Evolutionary conservation across 2,329 filamentous ascomycete species (phyloP).

Genomic region (Hypoxylon sp.): DNA sequence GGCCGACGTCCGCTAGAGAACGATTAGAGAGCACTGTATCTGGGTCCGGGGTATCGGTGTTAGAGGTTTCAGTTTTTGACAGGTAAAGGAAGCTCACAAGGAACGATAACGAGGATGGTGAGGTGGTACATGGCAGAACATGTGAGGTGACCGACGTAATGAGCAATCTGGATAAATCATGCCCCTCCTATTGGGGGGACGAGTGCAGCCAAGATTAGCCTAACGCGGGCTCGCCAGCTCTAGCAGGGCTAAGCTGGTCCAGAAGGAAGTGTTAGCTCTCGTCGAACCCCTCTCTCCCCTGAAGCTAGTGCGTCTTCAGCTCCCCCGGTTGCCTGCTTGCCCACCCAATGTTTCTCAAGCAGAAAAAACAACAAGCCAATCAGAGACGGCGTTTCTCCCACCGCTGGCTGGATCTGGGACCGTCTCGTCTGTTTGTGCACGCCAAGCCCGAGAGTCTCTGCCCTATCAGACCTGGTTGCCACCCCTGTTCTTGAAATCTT

Average conservation of each 20-base stretch:
- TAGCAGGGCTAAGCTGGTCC: no score
- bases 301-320: conserved; percentile 24
- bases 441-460: conserved; percentile 5
- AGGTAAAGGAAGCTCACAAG: conserved; percentile 11
- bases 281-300: conserved; percentile 22
- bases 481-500: conserved; percentile 16
- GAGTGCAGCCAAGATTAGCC: conserved; percentile 7
- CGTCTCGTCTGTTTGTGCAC: background rate
- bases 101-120: background rate
- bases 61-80: conserved; percentile 13
- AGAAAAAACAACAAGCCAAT: conserved; percentile 29
- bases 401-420: conserved; percentile 7
- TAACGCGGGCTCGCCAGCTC: no score
- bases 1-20: conserved; percentile 4
- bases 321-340: no score
- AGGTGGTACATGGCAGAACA: no score
- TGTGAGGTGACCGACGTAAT: conserved; percentile 20
- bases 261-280: conserved; percentile 3
- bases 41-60: background rate
- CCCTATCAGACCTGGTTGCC: conserved; percentile 26
- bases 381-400: conserved; percentile 7
- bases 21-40: background rate
- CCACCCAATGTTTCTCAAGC: conserved; percentile 9
- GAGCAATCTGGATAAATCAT: conserved; percentile 31
- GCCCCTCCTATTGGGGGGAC: conserved; percentile 17